Percentiles rank a stretch among this genome's conserved stretches.
These are phyloP conservation scores for Rubus parviflorus DNA, from an alignment of 306 rosid species.

Conservation along the genomic window DNA sequence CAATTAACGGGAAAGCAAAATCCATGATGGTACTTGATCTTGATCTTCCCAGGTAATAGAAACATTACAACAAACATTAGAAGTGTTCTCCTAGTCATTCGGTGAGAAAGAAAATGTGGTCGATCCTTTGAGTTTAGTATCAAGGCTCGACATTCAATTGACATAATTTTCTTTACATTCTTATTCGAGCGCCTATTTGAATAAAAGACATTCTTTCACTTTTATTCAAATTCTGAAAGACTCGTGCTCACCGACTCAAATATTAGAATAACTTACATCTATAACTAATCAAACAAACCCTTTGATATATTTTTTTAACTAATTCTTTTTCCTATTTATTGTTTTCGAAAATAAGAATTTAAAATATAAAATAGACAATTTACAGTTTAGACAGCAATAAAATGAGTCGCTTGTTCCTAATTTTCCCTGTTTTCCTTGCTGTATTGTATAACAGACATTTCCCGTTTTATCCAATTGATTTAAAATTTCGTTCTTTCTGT, in stretches of 20 bases:
- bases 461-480: neutral
- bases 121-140: neutral
- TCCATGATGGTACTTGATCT: neutral
- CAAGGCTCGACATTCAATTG: neutral
- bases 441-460: constrained; percentile 7
- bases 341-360: neutral
- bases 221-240: too few relatives aligned
- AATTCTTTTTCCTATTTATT: neutral
- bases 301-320: neutral
- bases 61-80: neutral
- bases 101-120: too few relatives aligned
- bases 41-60: neutral
- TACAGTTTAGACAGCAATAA: neutral
- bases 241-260: neutral
- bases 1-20: neutral
- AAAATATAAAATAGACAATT: neutral
- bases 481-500: neutral
- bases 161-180: too few relatives aligned
- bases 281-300: neutral
- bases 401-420: neutral
- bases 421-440: neutral
- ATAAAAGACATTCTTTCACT: too few relatives aligned
- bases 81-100: neutral
- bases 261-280: neutral
- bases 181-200: too few relatives aligned